These are phyloP conservation scores for Penicillium antarcticum DNA, from an alignment of 495 filamentous ascomycete species.

Conservation along the genomic window DNA sequence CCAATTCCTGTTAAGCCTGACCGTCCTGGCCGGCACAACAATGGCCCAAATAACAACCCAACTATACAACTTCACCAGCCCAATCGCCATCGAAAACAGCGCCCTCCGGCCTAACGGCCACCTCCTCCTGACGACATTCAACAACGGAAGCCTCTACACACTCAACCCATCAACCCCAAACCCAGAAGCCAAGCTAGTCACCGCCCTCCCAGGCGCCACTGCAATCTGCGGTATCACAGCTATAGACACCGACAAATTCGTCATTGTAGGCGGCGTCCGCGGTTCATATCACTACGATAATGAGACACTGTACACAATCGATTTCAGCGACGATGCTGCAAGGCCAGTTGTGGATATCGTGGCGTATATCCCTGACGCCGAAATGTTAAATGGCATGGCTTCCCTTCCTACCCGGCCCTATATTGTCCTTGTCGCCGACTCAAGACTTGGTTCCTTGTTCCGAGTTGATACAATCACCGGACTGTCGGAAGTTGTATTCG, in stretches of 20 bases:
- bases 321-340: slow-evolving; percentile 26
- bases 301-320: slow-evolving; percentile 27
- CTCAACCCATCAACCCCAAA: slow-evolving; percentile 16
- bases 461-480: slow-evolving; percentile 37
- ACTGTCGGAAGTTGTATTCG: slow-evolving; percentile 25
- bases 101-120: slow-evolving; percentile 43
- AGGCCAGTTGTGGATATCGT: slow-evolving; percentile 18
- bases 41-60: slow-evolving; percentile 7
- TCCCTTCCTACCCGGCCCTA: slow-evolving; percentile 16
- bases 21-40: too few species aligned
- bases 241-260: slow-evolving; percentile 35
- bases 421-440: slow-evolving; percentile 33
- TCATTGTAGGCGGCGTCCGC: slow-evolving; percentile 30
- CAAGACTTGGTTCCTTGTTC: slow-evolving; percentile 37
- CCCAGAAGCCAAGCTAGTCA: slow-evolving; percentile 30
- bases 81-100: slow-evolving; percentile 40
- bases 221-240: slow-evolving; percentile 39
- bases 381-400: slow-evolving; percentile 40
- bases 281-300: slow-evolving; percentile 25
- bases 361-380: slow-evolving; percentile 27
- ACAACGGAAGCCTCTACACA: slow-evolving; percentile 25
- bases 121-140: slow-evolving; percentile 38
- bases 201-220: slow-evolving; percentile 32
- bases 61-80: slow-evolving; percentile 21
- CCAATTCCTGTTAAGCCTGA: too few species aligned